These are phyloP conservation scores for Mycocentrospora acerina DNA, from an alignment of 2,329 filamentous ascomycete species.

Conservation along the genomic window DNA sequence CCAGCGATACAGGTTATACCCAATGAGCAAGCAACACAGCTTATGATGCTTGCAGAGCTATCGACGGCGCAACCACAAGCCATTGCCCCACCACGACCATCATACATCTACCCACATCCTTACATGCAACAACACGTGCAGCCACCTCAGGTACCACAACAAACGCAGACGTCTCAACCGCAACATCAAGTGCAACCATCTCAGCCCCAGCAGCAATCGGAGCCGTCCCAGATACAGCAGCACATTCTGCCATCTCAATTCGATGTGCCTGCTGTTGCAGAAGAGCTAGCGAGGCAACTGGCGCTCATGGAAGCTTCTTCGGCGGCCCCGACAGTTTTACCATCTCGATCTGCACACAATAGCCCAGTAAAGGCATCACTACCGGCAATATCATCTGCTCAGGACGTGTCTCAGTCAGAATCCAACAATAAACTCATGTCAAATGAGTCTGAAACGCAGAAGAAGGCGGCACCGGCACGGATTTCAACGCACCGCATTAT, in stretches of 20 bases:
- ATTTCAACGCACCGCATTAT: constrained; percentile 39
- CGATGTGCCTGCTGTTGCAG: constrained; percentile 15
- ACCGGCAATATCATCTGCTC: constrained; percentile 3
- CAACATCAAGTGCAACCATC: no score
- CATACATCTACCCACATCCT: constrained; percentile 4
- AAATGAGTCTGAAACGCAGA: constrained; percentile 13
- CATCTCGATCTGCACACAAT: constrained; percentile 21
- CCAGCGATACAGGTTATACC: constrained; percentile 29
- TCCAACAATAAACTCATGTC: constrained; percentile 6
- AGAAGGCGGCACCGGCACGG: constrained; percentile 26
- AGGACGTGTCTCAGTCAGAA: constrained; percentile 9
- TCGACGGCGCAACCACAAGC: constrained; percentile 28
- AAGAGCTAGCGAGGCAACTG: constrained; percentile 13
- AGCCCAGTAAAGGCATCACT: constrained; percentile 16
- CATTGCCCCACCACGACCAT: constrained; percentile 1
- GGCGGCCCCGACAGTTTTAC: constrained; percentile 12
- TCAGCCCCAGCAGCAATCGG: no score
- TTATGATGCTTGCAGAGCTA: constrained; percentile 42
- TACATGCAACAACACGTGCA: neutral
- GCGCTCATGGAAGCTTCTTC: constrained; percentile 20
- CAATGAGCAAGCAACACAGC: constrained; percentile 45
- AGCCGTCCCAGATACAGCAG: no score
- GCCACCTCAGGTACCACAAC: neutral
- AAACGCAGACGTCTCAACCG: no score
- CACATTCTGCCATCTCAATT: constrained; percentile 9